Evolutionary conservation across 2,329 filamentous ascomycete genomes (phyloP).

Genomic region (Bipolaris gigantea): DNA sequence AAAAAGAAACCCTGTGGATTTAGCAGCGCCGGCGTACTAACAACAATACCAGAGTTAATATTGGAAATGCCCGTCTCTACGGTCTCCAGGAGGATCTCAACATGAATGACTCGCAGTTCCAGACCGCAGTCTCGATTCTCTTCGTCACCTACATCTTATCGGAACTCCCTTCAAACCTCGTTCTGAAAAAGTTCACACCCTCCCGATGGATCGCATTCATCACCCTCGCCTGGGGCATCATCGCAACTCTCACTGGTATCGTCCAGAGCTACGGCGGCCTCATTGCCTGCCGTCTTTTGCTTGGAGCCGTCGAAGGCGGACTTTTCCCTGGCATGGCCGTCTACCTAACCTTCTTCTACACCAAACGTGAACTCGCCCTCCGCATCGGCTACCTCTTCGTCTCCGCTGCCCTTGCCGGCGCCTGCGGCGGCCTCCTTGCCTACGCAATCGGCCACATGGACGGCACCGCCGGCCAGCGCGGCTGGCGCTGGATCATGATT

Average conservation of each 20-base stretch:
- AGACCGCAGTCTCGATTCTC: conserved; percentile 54
- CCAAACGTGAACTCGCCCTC: conserved; percentile 70
- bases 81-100: conserved; percentile 64
- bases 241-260: conserved; percentile 71
- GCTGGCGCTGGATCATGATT: conserved; percentile 74
- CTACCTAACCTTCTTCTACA: conserved; percentile 77
- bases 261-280: conserved; percentile 66
- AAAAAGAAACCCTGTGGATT: neutral
- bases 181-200: conserved; percentile 51
- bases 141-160: conserved; percentile 52
- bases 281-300: conserved; percentile 68
- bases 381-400: conserved; percentile 75
- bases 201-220: conserved; percentile 62
- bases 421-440: conserved; percentile 71
- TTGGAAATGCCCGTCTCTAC: conserved; percentile 69
- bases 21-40: neutral
- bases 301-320: conserved; percentile 70
- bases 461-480: conserved; percentile 63
- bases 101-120: conserved; percentile 67
- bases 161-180: conserved; percentile 51
- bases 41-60: conserved; percentile 58
- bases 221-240: conserved; percentile 57
- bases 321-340: conserved; percentile 69
- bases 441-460: conserved; percentile 75
- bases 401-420: conserved; percentile 70